A percentile compares a stretch with the other conserved stretches of the same genome.
Conservation (phyloP, 2,329 filamentous ascomycete species). For the Purpureocillium takamizusanense region DNA sequence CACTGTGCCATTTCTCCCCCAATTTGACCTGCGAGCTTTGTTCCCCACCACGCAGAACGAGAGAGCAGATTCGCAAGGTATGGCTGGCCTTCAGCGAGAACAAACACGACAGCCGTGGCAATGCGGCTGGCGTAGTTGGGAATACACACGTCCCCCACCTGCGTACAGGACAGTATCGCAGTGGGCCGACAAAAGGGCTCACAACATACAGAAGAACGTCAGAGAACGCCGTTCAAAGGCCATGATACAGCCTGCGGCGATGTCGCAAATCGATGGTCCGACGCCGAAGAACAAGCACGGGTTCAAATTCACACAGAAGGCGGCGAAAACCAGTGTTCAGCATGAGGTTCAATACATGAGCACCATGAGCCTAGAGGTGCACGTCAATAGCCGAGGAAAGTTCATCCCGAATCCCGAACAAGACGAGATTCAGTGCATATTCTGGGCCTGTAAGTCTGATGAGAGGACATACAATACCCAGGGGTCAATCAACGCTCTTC, state of each 20-base stretch:
- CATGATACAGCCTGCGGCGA: conserved; percentile 24
- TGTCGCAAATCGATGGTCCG: conserved; percentile 83
- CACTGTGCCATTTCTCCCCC: conserved; percentile 69
- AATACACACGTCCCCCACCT: conserved; percentile 64
- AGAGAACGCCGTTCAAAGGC: conserved; percentile 10
- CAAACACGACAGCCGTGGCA: conserved; percentile 37
- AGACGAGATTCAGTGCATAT: conserved; percentile 80
- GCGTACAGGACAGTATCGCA: conserved; percentile 55
- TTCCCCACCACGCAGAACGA: conserved; percentile 47
- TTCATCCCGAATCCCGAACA: conserved; percentile 83
- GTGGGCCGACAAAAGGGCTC: conserved; percentile 49
- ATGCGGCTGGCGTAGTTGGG: conserved; percentile 61
- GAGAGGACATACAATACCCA: conserved; percentile 33
- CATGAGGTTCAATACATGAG: conserved; percentile 93
- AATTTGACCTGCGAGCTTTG: conserved; percentile 59
- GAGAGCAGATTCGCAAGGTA: conserved; percentile 36
- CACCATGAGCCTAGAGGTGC: conserved; percentile 86
- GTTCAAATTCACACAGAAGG: conserved; percentile 77
- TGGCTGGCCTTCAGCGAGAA: conserved; percentile 35
- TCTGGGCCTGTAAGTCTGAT: conserved; percentile 81
- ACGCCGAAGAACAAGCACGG: conserved; percentile 76
- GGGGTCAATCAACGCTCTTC: conserved; percentile 36
- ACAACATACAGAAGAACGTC: conserved; percentile 10
- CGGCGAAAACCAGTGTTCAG: conserved; percentile 64
- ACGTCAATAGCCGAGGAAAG: conserved; percentile 76